Conservation (phyloP, 768 basidiomycete genomes). For the Russula sp. region DNA sequence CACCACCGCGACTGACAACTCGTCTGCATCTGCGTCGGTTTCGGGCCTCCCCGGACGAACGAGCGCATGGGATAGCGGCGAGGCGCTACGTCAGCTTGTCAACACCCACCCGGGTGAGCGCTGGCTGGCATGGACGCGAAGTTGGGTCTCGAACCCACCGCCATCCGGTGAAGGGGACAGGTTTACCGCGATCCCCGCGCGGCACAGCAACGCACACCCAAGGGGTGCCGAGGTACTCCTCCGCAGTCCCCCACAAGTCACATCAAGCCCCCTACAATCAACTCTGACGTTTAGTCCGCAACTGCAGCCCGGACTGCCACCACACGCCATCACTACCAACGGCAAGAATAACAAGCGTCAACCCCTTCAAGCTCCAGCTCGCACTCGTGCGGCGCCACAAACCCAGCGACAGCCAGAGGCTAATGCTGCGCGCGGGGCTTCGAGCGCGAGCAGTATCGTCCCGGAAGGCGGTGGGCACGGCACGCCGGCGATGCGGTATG, state of each 20-base stretch:
- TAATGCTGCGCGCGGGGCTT: conserved; percentile 10
- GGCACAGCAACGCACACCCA: conserved; percentile 35
- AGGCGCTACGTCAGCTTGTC: conserved; percentile 31
- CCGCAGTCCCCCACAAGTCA: conserved; percentile 54
- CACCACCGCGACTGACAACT: not conserved
- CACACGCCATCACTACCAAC: not conserved
- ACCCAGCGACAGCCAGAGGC: too few species aligned
- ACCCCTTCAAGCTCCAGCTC: not conserved
- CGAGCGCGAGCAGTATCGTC: conserved; percentile 23
- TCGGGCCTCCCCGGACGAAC: conserved; percentile 26
- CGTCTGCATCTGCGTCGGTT: not conserved
- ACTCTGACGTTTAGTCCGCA: conserved; percentile 49
- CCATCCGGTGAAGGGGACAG: conserved; percentile 35
- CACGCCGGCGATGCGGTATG: conserved; percentile 34
- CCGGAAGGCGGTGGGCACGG: conserved; percentile 15
- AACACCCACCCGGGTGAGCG: conserved; percentile 22
- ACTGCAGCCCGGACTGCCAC: not conserved
- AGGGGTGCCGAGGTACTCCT: conserved; percentile 42
- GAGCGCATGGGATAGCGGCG: conserved; percentile 24
- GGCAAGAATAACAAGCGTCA: not conserved
- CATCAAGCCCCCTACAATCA: conserved; percentile 54
- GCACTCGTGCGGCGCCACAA: not conserved
- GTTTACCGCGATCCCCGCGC: conserved; percentile 43
- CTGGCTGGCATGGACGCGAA: conserved; percentile 29
- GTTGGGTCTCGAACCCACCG: conserved; percentile 31